phyloP scores from a whole-genome alignment of 2,329 filamentous ascomycete genomes.

The Volutella citrinella region DNA sequence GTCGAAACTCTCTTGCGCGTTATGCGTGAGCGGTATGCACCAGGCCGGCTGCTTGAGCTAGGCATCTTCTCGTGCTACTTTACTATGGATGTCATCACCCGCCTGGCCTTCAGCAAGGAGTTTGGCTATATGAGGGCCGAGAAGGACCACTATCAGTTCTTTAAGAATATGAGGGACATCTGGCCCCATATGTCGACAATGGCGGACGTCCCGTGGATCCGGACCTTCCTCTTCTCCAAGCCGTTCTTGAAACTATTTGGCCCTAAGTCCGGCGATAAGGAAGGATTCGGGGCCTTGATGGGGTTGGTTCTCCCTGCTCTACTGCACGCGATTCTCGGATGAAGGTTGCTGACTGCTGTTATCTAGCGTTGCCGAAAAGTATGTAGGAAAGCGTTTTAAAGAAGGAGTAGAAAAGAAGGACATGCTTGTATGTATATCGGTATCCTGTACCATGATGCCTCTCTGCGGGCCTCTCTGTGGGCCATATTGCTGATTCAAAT shows the following conservation, averaged over 20 bases:
- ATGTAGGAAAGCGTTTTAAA: conserved; percentile 26
- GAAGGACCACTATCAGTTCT: conserved; percentile 45
- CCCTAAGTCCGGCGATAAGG: too few relatives aligned
- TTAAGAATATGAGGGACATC: conserved; percentile 39
- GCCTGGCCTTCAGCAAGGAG: conserved; percentile 45
- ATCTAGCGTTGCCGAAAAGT: conserved; percentile 25
- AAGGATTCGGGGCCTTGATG: conserved; percentile 42
- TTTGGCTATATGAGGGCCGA: conserved; percentile 46
- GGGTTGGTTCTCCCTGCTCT: conserved; percentile 39
- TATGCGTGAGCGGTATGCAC: background rate
- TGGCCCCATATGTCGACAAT: conserved; percentile 43
- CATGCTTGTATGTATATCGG: too few relatives aligned
- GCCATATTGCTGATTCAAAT: too few relatives aligned
- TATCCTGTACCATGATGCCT: too few relatives aligned
- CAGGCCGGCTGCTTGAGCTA: conserved; percentile 40
- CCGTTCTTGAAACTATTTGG: too few relatives aligned
- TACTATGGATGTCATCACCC: conserved; percentile 52
- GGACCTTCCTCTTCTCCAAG: conserved; percentile 39
- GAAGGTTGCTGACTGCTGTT: too few relatives aligned
- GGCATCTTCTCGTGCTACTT: conserved; percentile 47
- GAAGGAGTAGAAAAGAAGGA: conserved; percentile 26
- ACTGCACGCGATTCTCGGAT: too few relatives aligned
- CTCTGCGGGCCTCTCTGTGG: too few relatives aligned
- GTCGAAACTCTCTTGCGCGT: background rate
- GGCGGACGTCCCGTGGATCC: conserved; percentile 38